These are phyloP conservation scores for Tylopilus cervinicoccineus DNA, from an alignment of 768 basidiomycete genomes.

Conservation along the genomic window DNA sequence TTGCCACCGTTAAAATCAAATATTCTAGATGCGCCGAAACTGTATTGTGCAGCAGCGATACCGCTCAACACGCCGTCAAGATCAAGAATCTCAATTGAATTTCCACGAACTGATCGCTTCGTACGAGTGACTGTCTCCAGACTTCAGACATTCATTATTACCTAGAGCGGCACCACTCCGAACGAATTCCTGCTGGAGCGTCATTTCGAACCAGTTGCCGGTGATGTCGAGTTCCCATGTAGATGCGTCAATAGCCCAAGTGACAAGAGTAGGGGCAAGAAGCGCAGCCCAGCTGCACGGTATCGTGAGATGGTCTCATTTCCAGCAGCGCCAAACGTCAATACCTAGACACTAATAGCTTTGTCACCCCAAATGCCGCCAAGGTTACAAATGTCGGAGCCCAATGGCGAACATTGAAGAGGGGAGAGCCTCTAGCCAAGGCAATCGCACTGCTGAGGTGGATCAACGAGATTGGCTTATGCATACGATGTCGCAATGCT, in stretches of 20 bases:
- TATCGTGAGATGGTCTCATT: not conserved
- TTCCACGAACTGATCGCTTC: slow-evolving; percentile 4
- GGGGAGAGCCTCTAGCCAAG: not conserved
- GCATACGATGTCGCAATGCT: slow-evolving; percentile 16
- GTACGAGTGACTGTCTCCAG: not conserved
- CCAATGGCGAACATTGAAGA: not conserved
- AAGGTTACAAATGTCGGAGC: not conserved
- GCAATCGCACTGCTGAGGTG: slow-evolving; percentile 9
- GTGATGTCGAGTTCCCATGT: slow-evolving; percentile 8
- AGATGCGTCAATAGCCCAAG: not conserved
- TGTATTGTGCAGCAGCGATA: slow-evolving; percentile 10
- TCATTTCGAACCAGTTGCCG: not conserved
- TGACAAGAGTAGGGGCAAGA: slow-evolving; percentile 4
- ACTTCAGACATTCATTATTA: not conserved
- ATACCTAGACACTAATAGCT: slow-evolving; percentile 18
- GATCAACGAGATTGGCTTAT: slow-evolving; percentile 9
- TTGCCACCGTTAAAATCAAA: slow-evolving; percentile 14
- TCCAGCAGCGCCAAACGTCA: not conserved
- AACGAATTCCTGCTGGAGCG: not conserved
- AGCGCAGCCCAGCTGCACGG: slow-evolving; percentile 12
- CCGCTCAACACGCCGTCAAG: slow-evolving; percentile 12
- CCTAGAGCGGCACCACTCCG: not conserved
- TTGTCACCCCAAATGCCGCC: slow-evolving; percentile 7
- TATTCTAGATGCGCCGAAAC: slow-evolving; percentile 5
- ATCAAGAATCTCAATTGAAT: slow-evolving; percentile 11